Percentiles rank a stretch among this genome's conserved stretches.
phyloP scores from a whole-genome alignment of 805 yeast genomes.

The Candida vartiovaarae region DNA sequence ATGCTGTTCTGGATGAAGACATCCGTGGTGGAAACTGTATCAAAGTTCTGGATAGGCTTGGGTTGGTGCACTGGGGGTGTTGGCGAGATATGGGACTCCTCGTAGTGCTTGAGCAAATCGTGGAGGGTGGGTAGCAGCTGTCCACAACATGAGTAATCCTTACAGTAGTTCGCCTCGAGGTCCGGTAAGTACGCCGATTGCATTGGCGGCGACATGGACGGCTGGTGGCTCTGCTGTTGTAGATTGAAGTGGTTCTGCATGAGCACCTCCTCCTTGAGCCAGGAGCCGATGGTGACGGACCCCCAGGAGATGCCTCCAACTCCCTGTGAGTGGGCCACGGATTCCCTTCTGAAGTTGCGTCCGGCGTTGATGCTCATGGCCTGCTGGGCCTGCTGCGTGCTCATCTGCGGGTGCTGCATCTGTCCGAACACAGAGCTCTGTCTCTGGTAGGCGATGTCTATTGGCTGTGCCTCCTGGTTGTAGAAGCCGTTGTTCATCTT shows the following conservation, averaged over 20 bases:
- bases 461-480: slow-evolving; percentile 14
- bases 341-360: slow-evolving; percentile 69
- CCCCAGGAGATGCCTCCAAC: slow-evolving; percentile 99
- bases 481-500: slow-evolving; percentile 17
- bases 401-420: slow-evolving; percentile 4
- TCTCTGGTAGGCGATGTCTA: slow-evolving; percentile 16
- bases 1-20: slow-evolving; percentile 55
- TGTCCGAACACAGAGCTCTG: slow-evolving; percentile 11
- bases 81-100: slow-evolving; percentile 82
- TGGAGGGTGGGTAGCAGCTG: slow-evolving; percentile 86
- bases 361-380: slow-evolving; percentile 25
- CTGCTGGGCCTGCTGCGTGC: slow-evolving; percentile 9
- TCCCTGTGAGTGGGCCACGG: slow-evolving; percentile 93
- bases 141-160: slow-evolving; percentile 96
- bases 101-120: slow-evolving; percentile 89
- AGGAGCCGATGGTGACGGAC: slow-evolving; percentile 86
- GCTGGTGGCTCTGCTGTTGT: slow-evolving; percentile 10
- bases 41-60: slow-evolving; percentile 57
- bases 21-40: slow-evolving; percentile 88
- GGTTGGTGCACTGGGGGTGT: slow-evolving; percentile 45
- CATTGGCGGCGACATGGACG: slow-evolving; percentile 48
- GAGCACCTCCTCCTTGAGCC: slow-evolving; percentile 92
- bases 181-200: slow-evolving; percentile 82
- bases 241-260: slow-evolving; percentile 30
- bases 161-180: slow-evolving; percentile 92